Base-by-base conservation (phyloP, 202 grass and related monocot species). In the Brachypodium distachyon region DNA sequence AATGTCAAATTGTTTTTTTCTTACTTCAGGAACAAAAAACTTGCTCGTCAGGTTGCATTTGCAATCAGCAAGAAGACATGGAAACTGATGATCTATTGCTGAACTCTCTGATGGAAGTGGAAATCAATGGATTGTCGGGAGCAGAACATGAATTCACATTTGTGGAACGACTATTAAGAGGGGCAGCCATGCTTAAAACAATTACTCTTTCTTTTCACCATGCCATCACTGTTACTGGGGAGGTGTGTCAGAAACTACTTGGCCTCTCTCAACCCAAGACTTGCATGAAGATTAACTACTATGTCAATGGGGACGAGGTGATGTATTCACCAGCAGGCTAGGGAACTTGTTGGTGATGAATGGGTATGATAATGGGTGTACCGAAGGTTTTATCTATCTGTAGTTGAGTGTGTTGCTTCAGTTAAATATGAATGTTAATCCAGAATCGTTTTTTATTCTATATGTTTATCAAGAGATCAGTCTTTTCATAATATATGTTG, bases 281-380 rank as follows among this genome's bases (percentile, higher is more conserved):
- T 79, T 33, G 76, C 50, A 32, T 79, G 49, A 67, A 32, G 22
- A 78, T 78, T 67, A 54, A 67, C 48, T 9, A 54, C 0, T 41
- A 67, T 29, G 16, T 16, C 4, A 0, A 44, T 57, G 49, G 62
- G 17, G 25, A 10, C 17, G 67, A 44, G 61, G 76, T 68, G 37
- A 56, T n/a, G 27, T 32, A 60, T 60, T 14, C 28, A 34, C 28
- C 56, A 60, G 29, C 9, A 33, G 55, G 31, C 6, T 6, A 60
- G 1, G 16, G 7, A 13, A 9, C n/a, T n/a, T n/a, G 2, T 18
- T 16, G 28, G 27, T 17, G 14, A 14, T 46, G 3, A 17, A 47
- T 47, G 43, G 4, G 43, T 16, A 47, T 14, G 13, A 3, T 17
- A 47, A 47, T 14, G 1, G 14, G 14, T 47, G 43, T 14, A 47